Evolutionary conservation across 1,284 basidiomycete genomes (phyloP), one percentile per base, ranked within the genome.

Genomic region (Omphalotus olearius): DNA sequence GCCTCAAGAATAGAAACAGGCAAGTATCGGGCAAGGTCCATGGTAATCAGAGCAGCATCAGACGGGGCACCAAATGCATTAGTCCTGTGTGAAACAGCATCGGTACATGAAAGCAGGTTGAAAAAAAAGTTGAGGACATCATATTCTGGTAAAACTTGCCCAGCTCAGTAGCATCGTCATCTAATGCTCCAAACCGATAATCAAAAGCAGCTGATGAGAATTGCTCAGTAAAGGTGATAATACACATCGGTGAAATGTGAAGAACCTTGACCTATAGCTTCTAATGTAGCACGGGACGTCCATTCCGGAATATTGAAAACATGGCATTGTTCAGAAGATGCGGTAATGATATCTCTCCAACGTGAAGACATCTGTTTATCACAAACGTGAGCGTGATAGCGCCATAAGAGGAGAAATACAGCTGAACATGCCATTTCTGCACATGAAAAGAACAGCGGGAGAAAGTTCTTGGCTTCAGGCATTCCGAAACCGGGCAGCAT

Each of bases 261-360:
- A 33, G 50, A 50, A 73, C 76, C 71, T 61, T 71, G 64, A 3
- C 74, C 76, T 35, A 78, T 72, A 6, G 71, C 69, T 62, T 78
- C 77, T 44, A 78, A 56, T 9, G 73, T 68, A 2, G 69, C 71
- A 7, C 69, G 66, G 35, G 71, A 69, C 17, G 68, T 44, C 71
- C 72, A 76, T 5, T 51, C 17, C 10, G 67, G 57, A 7, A 76
- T 55, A 55, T 84, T 69, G 9, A 80, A 51, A 18, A 73, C 64
- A n/a, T 49, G 60, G 1, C 68, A 65, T 4, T 66, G 59, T 3
- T 66, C 62, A 0, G 56, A 77, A 61, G 3, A 66, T 58, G 23
- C n/a, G 5, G 42, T 40, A 1, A 55, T 30, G 3, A 67, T 59
- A 25, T 79, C 73, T 48, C 64, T 71, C 80, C 76, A 79, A 59